phyloP scores from a whole-genome alignment of 768 basidiomycete species.

The Boletus reticuloceps region DNA sequence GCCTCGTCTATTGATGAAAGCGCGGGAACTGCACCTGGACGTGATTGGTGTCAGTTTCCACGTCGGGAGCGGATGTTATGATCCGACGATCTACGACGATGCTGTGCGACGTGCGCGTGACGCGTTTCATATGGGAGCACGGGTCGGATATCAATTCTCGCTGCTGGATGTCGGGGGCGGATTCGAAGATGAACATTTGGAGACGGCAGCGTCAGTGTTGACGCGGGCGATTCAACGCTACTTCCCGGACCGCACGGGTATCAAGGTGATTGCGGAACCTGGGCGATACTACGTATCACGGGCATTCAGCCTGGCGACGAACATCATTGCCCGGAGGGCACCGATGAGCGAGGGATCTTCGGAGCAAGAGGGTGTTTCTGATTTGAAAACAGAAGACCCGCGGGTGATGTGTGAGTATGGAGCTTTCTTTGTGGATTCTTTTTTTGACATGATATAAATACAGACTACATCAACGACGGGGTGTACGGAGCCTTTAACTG shows the following conservation, averaged over 20 bases:
- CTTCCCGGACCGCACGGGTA: slow-evolving; percentile 68
- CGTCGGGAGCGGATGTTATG: slow-evolving; percentile 96
- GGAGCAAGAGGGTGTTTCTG: slow-evolving; percentile 14
- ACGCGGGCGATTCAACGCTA: slow-evolving; percentile 66
- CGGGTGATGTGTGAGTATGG: slow-evolving; percentile 85
- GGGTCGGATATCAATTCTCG: slow-evolving; percentile 76
- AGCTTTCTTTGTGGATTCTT: slow-evolving; percentile 12
- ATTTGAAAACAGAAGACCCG: slow-evolving; percentile 36
- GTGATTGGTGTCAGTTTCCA: slow-evolving; percentile 98
- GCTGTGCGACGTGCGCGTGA: slow-evolving; percentile 79
- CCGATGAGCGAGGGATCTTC: slow-evolving; percentile 39
- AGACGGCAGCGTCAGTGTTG: slow-evolving; percentile 70
- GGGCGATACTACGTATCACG: slow-evolving; percentile 91
- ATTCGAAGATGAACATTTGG: slow-evolving; percentile 88
- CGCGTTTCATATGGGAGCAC: slow-evolving; percentile 85
- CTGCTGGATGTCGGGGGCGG: slow-evolving; percentile 95
- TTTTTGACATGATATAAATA: slow-evolving; percentile 1
- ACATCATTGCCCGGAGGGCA: slow-evolving; percentile 87
- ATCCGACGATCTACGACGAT: slow-evolving; percentile 85
- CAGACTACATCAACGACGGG: slow-evolving; percentile 99
- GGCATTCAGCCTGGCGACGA: slow-evolving; percentile 89
- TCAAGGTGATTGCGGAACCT: slow-evolving; percentile 93
- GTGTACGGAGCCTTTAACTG: slow-evolving; percentile 98
- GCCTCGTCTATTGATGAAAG: slow-evolving; percentile 74
- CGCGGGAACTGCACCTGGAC: slow-evolving; percentile 73